Percentiles rank a stretch among this genome's conserved stretches.
These are phyloP conservation scores for Salicornia ramosissima DNA, from an alignment of 148 eudicot species.

Conservation along the genomic window DNA sequence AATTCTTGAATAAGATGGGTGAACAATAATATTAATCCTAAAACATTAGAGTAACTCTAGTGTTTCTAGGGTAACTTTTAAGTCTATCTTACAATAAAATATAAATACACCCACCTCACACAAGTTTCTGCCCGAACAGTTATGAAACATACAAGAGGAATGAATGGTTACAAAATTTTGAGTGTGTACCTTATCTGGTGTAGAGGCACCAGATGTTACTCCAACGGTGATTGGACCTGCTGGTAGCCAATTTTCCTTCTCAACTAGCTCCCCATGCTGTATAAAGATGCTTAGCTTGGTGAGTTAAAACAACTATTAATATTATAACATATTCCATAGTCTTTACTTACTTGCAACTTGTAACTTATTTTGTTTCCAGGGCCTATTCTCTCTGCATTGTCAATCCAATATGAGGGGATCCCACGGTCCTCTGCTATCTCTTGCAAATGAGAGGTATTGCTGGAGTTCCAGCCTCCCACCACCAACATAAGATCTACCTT, in stretches of 20 bases:
- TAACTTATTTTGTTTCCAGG: slow-evolving; percentile 79
- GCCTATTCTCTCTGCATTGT: slow-evolving; percentile 77
- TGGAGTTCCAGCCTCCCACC: slow-evolving; percentile 97
- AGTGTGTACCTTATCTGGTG: slow-evolving; percentile 82
- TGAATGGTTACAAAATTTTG: neutral
- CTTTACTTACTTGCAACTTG: slow-evolving; percentile 60
- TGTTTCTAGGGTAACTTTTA: no score
- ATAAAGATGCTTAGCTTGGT: neutral
- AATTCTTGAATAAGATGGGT: neutral
- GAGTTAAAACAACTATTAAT: slow-evolving; percentile 9
- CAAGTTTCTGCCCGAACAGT: neutral
- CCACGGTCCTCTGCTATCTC: slow-evolving; percentile 92
- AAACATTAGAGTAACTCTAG: no score
- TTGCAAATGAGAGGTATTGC: slow-evolving; percentile 94
- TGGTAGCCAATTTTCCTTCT: slow-evolving; percentile 83
- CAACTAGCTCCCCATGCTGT: slow-evolving; percentile 98
- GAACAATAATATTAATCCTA: neutral
- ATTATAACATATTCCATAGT: neutral
- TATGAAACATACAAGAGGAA: neutral
- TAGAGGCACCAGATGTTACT: slow-evolving; percentile 91
- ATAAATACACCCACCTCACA: neutral
- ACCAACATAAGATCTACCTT: slow-evolving; percentile 82
- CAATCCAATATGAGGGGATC: slow-evolving; percentile 96
- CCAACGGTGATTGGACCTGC: slow-evolving; percentile 86
- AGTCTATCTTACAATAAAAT: no score